Conservation (phyloP, 495 filamentous ascomycete species). For the Glutinoglossum americanum region DNA sequence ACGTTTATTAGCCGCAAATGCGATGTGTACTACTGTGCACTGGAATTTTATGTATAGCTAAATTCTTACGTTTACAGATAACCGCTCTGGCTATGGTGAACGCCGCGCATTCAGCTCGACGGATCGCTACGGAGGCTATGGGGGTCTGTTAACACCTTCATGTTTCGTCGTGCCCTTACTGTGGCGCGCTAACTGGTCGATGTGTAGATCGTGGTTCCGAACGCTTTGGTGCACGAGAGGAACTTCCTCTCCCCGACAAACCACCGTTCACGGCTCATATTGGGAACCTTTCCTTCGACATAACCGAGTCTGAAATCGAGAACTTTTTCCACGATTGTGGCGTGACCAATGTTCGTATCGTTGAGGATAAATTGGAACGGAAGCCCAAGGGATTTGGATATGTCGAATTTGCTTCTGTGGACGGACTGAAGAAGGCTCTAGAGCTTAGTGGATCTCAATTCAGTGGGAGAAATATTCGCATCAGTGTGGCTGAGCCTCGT, state of each 20-base stretch:
- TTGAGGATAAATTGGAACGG: slow-evolving; percentile 78
- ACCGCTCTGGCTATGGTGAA: slow-evolving; percentile 14
- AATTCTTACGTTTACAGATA: neutral
- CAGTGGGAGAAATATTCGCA: slow-evolving; percentile 65
- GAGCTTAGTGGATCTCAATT: slow-evolving; percentile 59
- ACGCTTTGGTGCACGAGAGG: slow-evolving; percentile 23
- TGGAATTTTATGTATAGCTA: slow-evolving; percentile 5
- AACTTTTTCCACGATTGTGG: slow-evolving; percentile 72
- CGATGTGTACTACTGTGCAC: neutral
- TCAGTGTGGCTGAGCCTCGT: slow-evolving; percentile 78
- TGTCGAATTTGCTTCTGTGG: slow-evolving; percentile 73
- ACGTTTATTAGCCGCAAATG: neutral
- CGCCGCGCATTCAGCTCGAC: slow-evolving; percentile 8
- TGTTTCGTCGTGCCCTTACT: neutral
- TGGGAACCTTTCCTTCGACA: slow-evolving; percentile 89
- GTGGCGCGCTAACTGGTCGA: neutral
- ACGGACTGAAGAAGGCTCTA: slow-evolving; percentile 80
- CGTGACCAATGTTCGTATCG: slow-evolving; percentile 76
- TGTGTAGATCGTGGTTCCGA: neutral
- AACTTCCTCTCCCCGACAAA: slow-evolving; percentile 68
- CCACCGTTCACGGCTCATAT: slow-evolving; percentile 91
- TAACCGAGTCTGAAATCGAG: slow-evolving; percentile 53
- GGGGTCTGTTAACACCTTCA: slow-evolving; percentile 4
- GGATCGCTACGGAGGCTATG: slow-evolving; percentile 6
- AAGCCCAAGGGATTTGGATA: slow-evolving; percentile 96